Evolutionary conservation across 139 green algal species (phyloP).

Genomic region (Tetratostichococcus sp.): DNA sequence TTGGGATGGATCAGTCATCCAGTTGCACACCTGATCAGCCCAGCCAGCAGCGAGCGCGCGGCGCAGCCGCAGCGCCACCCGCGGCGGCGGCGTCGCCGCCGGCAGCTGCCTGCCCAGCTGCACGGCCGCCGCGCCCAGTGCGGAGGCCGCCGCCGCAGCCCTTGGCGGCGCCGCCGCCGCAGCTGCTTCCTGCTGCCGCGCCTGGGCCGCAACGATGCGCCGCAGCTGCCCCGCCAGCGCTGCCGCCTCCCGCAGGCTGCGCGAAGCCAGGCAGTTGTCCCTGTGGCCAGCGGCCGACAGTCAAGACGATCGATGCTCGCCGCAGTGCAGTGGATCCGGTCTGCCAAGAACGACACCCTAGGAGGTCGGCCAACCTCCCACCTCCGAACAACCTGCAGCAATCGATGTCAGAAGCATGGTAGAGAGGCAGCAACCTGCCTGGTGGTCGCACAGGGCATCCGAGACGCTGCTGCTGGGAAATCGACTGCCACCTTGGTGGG

Average conservation of each 20-base stretch:
- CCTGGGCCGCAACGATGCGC: slow-evolving; percentile 23
- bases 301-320: too few species aligned
- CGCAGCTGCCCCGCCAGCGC: slow-evolving; percentile 64
- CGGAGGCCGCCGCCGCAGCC: too few species aligned
- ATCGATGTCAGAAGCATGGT: too few species aligned
- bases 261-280: slow-evolving; percentile 61
- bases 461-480: too few species aligned
- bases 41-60: slow-evolving; percentile 76
- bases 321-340: too few species aligned
- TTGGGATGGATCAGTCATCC: not conserved
- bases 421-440: too few species aligned
- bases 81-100: not conserved
- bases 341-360: too few species aligned
- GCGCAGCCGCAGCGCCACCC: slow-evolving; percentile 48
- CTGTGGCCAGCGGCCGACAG: slow-evolving; percentile 16
- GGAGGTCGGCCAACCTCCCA: too few species aligned
- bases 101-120: not conserved
- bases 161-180: not conserved
- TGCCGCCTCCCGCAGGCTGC: slow-evolving; percentile 68
- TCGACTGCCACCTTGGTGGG: too few species aligned
- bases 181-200: not conserved
- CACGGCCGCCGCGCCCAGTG: not conserved
- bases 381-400: too few species aligned
- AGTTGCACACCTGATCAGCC: slow-evolving; percentile 66
- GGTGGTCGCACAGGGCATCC: too few species aligned